phyloP scores from a whole-genome alignment of 1,139 yeast species.

The Blastobotrys apis region DNA sequence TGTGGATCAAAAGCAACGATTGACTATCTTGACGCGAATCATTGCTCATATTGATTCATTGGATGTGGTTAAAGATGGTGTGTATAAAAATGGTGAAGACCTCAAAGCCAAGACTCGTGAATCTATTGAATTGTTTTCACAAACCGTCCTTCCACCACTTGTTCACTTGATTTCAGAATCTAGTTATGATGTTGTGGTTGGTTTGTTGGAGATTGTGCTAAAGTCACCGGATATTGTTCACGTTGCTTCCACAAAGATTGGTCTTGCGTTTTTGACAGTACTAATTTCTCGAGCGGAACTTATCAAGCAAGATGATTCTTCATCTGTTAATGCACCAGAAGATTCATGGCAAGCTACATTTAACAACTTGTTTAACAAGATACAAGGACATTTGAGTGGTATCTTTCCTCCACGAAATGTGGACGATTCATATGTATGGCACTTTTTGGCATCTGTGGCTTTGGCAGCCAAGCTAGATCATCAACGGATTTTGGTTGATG shows the following conservation, averaged over 20 bases:
- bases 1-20: conserved; percentile 69
- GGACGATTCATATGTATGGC: conserved; percentile 93
- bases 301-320: conserved; percentile 69
- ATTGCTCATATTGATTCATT: conserved; percentile 80
- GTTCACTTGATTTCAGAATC: conserved; percentile 84
- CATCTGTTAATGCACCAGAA: conserved; percentile 44
- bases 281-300: conserved; percentile 89
- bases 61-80: conserved; percentile 72
- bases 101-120: conserved; percentile 47
- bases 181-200: conserved; percentile 74
- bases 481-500: conserved; percentile 92
- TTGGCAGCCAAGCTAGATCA: conserved; percentile 89
- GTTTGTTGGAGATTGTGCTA: conserved; percentile 69
- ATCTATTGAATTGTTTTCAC: conserved; percentile 74
- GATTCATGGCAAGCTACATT: conserved; percentile 76
- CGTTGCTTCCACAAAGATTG: conserved; percentile 77
- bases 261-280: conserved; percentile 82
- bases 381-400: conserved; percentile 72
- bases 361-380: conserved; percentile 71
- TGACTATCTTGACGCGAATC: conserved; percentile 72
- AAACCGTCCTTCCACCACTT: conserved; percentile 78
- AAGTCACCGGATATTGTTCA: conserved; percentile 54
- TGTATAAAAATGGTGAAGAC: conserved; percentile 60
- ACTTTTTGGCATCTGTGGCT: conserved; percentile 89
- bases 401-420: conserved; percentile 75